These are phyloP conservation scores for Clonostachys sp. DNA, from an alignment of 2,329 filamentous ascomycete species.

Conservation along the genomic window DNA sequence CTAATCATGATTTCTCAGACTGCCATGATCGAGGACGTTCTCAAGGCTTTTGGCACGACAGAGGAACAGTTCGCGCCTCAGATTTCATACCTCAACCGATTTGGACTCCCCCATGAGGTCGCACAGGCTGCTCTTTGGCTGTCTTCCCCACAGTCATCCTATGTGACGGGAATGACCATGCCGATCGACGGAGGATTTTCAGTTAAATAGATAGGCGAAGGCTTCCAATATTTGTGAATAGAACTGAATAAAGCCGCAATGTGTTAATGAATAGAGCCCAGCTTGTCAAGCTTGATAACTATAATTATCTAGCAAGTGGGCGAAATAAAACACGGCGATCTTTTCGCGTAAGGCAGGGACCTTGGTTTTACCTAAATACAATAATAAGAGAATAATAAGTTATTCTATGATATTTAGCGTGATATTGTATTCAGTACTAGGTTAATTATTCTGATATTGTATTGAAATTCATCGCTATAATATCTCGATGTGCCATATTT, in stretches of 20 bases:
- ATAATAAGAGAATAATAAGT: too few relatives aligned
- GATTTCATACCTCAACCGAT: conserved; percentile 4
- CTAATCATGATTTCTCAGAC: conserved; percentile 1
- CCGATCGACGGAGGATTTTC: conserved; percentile 1
- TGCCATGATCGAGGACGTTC: conserved; percentile 7
- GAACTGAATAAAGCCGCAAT: too few relatives aligned
- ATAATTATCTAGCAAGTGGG: conserved; percentile 3
- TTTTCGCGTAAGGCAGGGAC: too few relatives aligned
- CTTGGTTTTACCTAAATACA: too few relatives aligned
- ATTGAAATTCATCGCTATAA: too few relatives aligned
- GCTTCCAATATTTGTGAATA: too few relatives aligned
- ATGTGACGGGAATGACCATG: conserved; percentile 1
- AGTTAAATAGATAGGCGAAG: background rate
- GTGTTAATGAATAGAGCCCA: too few relatives aligned
- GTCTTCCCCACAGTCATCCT: background rate
- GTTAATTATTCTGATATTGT: too few relatives aligned
- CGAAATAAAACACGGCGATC: too few relatives aligned
- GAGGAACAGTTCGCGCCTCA: conserved; percentile 9
- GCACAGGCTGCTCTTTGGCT: conserved; percentile 1
- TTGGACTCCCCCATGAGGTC: conserved; percentile 1
- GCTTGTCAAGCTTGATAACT: conserved; percentile 2
- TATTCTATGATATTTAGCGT: too few relatives aligned
- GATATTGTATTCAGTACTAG: too few relatives aligned
- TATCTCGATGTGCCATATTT: too few relatives aligned
- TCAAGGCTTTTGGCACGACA: conserved; percentile 11